Percentiles rank a stretch among this genome's conserved stretches.
Conservation (phyloP, 164 flowering plant genomes). For the Magnolia sinica region DNA sequence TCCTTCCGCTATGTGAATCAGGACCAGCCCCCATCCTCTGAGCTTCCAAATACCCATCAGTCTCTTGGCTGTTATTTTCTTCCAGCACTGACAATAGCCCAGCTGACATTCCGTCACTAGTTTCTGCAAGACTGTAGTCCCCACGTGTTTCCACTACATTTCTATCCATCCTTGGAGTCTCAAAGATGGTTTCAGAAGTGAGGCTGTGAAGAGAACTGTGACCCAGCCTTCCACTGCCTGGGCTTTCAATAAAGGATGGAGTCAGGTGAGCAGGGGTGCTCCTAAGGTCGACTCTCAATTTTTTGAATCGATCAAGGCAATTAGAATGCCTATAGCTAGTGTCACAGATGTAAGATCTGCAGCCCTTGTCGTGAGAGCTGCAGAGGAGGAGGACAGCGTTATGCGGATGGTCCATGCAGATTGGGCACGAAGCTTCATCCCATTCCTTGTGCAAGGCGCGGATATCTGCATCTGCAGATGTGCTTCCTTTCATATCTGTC, state of each 20-base stretch:
- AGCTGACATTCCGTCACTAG: conserved; percentile 1
- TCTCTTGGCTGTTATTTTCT: conserved; percentile 18
- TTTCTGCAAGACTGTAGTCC: conserved; percentile 15
- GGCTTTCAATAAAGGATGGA: conserved; percentile 22
- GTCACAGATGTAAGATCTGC: conserved; percentile 65
- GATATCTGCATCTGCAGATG: conserved; percentile 40
- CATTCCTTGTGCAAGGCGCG: conserved; percentile 57
- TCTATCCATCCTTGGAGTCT: conserved; percentile 18
- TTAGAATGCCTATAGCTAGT: conserved; percentile 77
- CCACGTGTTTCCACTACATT: conserved; percentile 22
- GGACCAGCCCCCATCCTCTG: conserved; percentile 14
- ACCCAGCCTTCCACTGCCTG: conserved; percentile 20
- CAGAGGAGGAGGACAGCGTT: conserved; percentile 75
- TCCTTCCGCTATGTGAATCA: conserved; percentile 15
- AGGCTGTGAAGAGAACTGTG: conserved; percentile 18
- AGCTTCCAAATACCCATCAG: conserved; percentile 19
- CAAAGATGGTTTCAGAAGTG: conserved; percentile 17
- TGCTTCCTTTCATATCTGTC: conserved; percentile 62
- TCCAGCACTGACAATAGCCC: conserved; percentile 10
- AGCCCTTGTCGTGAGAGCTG: conserved; percentile 59
- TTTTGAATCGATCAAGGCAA: conserved; percentile 63
- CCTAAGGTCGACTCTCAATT: conserved; percentile 29
- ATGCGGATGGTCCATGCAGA: conserved; percentile 85
- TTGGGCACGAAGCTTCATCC: conserved; percentile 72
- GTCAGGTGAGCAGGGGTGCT: conserved; percentile 15